Base-by-base conservation (phyloP, 2,329 filamentous ascomycete species). In the Botrytis cinerea region DNA sequence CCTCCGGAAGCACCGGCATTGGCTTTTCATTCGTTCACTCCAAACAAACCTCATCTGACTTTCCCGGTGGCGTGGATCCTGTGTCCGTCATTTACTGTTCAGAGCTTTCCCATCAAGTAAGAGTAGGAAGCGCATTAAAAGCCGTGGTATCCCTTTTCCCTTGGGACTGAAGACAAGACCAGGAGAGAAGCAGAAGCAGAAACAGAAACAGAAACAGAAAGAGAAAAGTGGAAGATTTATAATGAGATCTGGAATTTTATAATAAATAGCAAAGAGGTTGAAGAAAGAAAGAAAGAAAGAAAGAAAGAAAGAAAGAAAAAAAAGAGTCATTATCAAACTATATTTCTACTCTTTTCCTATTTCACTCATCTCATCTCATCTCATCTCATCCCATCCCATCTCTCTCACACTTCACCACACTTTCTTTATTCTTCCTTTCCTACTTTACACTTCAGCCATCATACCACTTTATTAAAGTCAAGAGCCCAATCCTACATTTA, bases 21-120 rank as follows among this genome's bases (percentile, higher is more conserved):
- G 28, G 22, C 16, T 48, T 71, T 51, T 62, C 10, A 62, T 71
- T 51, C 59, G 40, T 63, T 63, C 59, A 28, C 32, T 63, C 43
- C 14, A 28, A 63, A 51, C 28, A 32, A n/a, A 48, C 43, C 45
- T 62, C 59, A 32, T 71, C 69, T 51, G 69, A 71, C 43, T 64
- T 54, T 48, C 59, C 63, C 51, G 18, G 59, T 71, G 70, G 70
- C 70, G 70, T 71, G 45, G 70, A 61, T 71, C 62, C 40, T 57
- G n/a, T 28, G n/a, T 67, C 51, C 61, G 51, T 60, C 51, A 45
- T 73, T 28, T 40, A 45, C 18, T 28, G 4, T 59, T 25, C 32
- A 63, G 57, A 62, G 73, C 32, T 67, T 67, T 66, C 70, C 70
- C 73, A 48, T 68, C 51, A 68, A 32, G 57, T 48, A 40, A 63